These are phyloP conservation scores for Metschnikowia aberdeeniae DNA, from an alignment of 805 yeast genomes.

Conservation along the genomic window DNA sequence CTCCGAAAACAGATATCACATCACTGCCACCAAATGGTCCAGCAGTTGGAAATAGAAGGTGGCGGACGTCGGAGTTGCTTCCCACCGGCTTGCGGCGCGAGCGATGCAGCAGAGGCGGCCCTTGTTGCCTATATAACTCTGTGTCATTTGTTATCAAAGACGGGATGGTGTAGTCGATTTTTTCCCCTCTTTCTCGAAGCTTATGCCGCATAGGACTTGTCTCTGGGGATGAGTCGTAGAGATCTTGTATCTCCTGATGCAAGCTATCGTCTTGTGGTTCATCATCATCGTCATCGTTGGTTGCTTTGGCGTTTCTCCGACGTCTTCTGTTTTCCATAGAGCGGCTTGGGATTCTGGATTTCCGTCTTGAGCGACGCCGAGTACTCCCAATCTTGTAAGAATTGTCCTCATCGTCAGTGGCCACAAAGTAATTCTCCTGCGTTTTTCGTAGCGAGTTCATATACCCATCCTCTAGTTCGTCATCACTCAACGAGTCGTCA, in stretches of 20 bases:
- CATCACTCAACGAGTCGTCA: constrained; percentile 11
- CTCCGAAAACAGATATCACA: constrained; percentile 77
- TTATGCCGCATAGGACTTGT: constrained; percentile 39
- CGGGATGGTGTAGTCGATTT: constrained; percentile 73
- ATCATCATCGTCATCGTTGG: constrained; percentile 15
- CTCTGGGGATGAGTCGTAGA: constrained; percentile 60
- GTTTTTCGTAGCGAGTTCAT: constrained; percentile 22
- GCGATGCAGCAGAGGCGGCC: constrained; percentile 17
- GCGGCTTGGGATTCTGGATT: constrained; percentile 20
- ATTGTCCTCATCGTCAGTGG: constrained; percentile 36
- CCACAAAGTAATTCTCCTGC: constrained; percentile 30
- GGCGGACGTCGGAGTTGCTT: constrained; percentile 45
- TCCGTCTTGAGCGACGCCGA: constrained; percentile 16
- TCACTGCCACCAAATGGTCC: constrained; percentile 99
- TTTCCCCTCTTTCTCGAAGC: constrained; percentile 48
- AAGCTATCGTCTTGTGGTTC: constrained; percentile 36
- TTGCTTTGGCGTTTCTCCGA: constrained; percentile 4
- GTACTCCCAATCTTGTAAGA: constrained; percentile 20
- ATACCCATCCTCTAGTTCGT: constrained; percentile 13
- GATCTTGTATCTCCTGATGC: constrained; percentile 62
- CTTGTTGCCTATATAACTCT: constrained; percentile 14
- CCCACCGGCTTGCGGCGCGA: constrained; percentile 29
- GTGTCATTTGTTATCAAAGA: constrained; percentile 62
- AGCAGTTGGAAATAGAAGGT: constrained; percentile 84
- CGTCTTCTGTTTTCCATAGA: constrained; percentile 17